Evolutionary conservation across 768 basidiomycete species (phyloP).

Genomic region (Russula sp.): DNA sequence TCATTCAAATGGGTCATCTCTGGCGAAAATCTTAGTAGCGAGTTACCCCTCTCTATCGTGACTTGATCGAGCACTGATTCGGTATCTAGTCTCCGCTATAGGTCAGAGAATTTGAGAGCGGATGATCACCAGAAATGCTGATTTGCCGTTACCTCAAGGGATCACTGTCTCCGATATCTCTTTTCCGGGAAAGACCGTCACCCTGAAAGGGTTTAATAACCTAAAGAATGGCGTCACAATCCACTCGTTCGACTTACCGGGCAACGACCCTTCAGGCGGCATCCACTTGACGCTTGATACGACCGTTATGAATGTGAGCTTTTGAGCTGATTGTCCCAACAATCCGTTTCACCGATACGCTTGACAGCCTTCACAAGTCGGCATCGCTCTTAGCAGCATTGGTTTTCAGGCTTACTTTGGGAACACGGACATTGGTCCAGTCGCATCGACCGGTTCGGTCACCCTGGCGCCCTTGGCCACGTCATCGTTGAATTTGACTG

Average conservation of each 20-base stretch:
- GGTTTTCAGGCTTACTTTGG: slow-evolving; percentile 58
- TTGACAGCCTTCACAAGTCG: slow-evolving; percentile 68
- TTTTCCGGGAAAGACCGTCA: slow-evolving; percentile 55
- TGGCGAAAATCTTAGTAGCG: slow-evolving; percentile 60
- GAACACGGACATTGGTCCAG: slow-evolving; percentile 56
- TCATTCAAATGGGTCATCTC: slow-evolving; percentile 70
- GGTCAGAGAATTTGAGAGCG: slow-evolving; percentile 39
- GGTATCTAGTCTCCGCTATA: slow-evolving; percentile 49
- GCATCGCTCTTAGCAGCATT: slow-evolving; percentile 58
- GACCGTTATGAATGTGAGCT: slow-evolving; percentile 55
- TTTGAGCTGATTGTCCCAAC: not conserved
- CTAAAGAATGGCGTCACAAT: slow-evolving; percentile 61
- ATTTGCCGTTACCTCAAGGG: slow-evolving; percentile 38
- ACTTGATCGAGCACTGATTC: not conserved
- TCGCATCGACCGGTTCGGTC: slow-evolving; percentile 48
- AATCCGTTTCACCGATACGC: slow-evolving; percentile 20
- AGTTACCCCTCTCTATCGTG: slow-evolving; percentile 23
- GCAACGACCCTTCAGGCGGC: slow-evolving; percentile 67
- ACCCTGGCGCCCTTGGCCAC: slow-evolving; percentile 54
- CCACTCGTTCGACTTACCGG: slow-evolving; percentile 64
- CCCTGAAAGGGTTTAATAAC: slow-evolving; percentile 68
- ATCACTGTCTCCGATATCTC: slow-evolving; percentile 56
- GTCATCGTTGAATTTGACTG: slow-evolving; percentile 52
- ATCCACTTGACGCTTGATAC: slow-evolving; percentile 65
- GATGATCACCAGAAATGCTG: not conserved